These are phyloP conservation scores for Pseudognaphalium luteoalbum DNA, from an alignment of 129 eudicot species.

Conservation along the genomic window DNA sequence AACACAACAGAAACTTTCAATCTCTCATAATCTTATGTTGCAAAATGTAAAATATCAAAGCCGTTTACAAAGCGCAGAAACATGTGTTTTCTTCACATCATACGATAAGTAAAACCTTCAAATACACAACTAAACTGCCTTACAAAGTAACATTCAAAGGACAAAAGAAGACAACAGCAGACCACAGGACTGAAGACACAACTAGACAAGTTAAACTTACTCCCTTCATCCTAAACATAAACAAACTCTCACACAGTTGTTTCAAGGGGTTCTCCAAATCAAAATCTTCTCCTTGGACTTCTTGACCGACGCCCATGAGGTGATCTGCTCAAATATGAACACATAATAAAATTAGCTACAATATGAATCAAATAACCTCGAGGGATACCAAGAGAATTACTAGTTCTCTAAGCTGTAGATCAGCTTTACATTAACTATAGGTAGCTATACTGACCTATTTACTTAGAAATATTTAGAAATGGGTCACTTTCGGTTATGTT, in stretches of 20 bases:
- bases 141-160: conserved; percentile 4
- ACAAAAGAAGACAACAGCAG: conserved; percentile 12
- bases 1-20: neutral
- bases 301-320: conserved; percentile 51
- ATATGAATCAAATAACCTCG: neutral
- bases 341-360: neutral
- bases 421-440: neutral
- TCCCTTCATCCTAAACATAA: conserved; percentile 30
- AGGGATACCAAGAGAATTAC: neutral
- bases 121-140: conserved; percentile 21
- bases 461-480: too few species aligned
- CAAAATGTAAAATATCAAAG: conserved; percentile 1
- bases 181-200: conserved; percentile 1
- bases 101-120: conserved; percentile 22
- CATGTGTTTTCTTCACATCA: conserved; percentile 4
- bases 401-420: neutral
- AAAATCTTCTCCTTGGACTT: conserved; percentile 56
- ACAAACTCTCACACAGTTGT: conserved; percentile 20
- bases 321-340: conserved; percentile 22
- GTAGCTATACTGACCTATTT: neutral
- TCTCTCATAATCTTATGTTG: conserved; percentile 17
- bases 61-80: conserved; percentile 18
- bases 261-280: conserved; percentile 17
- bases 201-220: conserved; percentile 26
- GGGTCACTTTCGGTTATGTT: neutral